Percentiles rank a stretch among this genome's conserved stretches.
These are phyloP conservation scores for Paragyromitra xinjiangensis DNA, from an alignment of 495 filamentous ascomycete genomes.

Conservation along the genomic window DNA sequence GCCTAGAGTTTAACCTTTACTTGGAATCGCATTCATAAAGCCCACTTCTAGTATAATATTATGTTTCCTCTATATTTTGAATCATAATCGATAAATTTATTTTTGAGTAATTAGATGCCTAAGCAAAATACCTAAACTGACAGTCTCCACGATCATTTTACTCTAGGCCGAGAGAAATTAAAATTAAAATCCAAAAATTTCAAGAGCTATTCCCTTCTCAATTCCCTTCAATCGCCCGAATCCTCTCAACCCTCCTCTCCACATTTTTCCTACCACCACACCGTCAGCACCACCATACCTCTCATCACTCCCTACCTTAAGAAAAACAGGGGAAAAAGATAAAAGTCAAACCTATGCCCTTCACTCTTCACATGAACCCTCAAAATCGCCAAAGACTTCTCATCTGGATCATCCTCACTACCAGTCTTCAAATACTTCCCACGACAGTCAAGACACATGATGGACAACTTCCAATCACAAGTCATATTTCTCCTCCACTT, in stretches of 20 bases:
- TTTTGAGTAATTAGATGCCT: too few species aligned
- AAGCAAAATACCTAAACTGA: too few species aligned
- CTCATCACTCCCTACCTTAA: not conserved
- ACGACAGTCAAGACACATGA: not conserved
- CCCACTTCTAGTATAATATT: not conserved
- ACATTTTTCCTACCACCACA: not conserved
- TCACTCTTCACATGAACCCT: not conserved
- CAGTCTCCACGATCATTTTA: too few species aligned
- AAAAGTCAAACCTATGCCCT: not conserved
- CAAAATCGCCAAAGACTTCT: not conserved
- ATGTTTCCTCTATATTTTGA: too few species aligned
- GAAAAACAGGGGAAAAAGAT: not conserved
- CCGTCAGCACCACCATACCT: not conserved
- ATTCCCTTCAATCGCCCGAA: not conserved
- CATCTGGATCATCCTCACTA: not conserved
- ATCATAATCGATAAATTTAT: too few species aligned
- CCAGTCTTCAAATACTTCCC: not conserved
- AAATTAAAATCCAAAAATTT: too few species aligned
- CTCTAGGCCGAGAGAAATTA: too few species aligned
- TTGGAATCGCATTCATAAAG: not conserved
- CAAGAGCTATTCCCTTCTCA: too few species aligned
- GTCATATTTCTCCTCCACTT: not conserved
- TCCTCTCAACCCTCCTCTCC: not conserved
- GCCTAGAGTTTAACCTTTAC: too few species aligned
- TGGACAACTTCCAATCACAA: not conserved